Base-by-base conservation (phyloP, 495 filamentous ascomycete species). In the Neurospora sublineolata region DNA sequence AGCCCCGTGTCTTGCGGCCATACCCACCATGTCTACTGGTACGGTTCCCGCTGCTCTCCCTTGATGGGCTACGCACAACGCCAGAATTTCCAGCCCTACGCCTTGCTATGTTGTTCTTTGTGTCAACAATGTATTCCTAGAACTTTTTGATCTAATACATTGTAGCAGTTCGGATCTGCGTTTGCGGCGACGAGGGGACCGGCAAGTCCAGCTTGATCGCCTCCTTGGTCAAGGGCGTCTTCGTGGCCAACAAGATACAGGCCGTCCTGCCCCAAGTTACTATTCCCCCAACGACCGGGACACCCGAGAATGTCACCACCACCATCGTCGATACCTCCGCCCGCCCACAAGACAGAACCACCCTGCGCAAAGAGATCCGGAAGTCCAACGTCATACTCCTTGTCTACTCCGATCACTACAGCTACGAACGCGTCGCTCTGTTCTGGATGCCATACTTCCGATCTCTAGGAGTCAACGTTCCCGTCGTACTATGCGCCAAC, bases 381-480 rank as follows among this genome's bases (percentile, higher is more conserved):
- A 97, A 97, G 78, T 94, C 91, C 74, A 98, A 97, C 78, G 94
- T 97, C 68, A 98, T 99, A 70, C 84, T 97, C n/a, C 87, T 99
- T 16, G 94, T 98, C 39, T 99, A 98, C 79, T 93, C 94, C 69
- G 96, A 98, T 78, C 94, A 97, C 78, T 99, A 98, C 80, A 97
- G 94, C 85, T 98, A 98, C 86, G 96, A 98, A 75, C 88, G 95
- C 33, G 94, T 99, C 20, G 95, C 95, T 18, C 82, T 99, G 20
- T 99, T 97, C 80, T 99, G 95, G 95, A 90, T 97, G 83, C 95
- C 95, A 36, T 93, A 97, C 81, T 98, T 99, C 81, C 91, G 95
- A 64, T 97, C 93, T 10, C 87, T 99, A 60, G 96, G 96, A 10
- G 95, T 99, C 74, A 99, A 99, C 79, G 94, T 99, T n/a, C 93